Evolutionary conservation across 345 rosid genomes (phyloP).

Genomic region (Hibiscus syriacus): DNA sequence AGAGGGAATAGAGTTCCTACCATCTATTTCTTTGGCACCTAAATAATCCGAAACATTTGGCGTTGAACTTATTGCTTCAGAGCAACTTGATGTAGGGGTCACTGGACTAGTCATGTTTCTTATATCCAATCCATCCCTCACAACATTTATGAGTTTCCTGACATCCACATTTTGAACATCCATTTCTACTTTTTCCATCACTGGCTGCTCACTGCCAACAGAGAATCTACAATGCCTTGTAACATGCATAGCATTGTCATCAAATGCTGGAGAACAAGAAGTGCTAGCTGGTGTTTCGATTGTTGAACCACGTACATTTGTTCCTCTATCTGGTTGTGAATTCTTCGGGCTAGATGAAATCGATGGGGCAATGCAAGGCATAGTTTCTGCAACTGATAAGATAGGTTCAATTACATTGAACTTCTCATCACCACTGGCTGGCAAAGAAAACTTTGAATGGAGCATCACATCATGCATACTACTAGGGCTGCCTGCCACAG

Average conservation of each 20-base stretch:
- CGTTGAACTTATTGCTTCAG: conserved; percentile 31
- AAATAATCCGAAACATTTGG: conserved; percentile 37
- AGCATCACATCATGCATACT: conserved; percentile 21
- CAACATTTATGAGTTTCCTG: conserved; percentile 68
- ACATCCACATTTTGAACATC: conserved; percentile 71
- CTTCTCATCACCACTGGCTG: conserved; percentile 51
- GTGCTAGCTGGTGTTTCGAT: conserved; percentile 37
- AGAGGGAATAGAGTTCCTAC: conserved; percentile 13
- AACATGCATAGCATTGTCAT: conserved; percentile 83
- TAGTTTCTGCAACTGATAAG: conserved; percentile 38
- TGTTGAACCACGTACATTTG: conserved; percentile 27
- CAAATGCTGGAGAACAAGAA: conserved; percentile 56
- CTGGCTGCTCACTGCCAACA: conserved; percentile 81
- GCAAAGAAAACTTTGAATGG: conserved; percentile 28
- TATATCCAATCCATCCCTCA: conserved; percentile 61
- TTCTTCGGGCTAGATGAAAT: conserved; percentile 25
- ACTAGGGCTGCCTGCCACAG: conserved; percentile 18
- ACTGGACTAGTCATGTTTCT: conserved; percentile 29
- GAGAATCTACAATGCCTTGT: conserved; percentile 81
- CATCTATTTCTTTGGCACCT: conserved; percentile 38
- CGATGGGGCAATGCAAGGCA: conserved; percentile 26
- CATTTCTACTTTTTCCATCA: conserved; percentile 69
- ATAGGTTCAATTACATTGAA: conserved; percentile 58
- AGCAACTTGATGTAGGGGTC: conserved; percentile 31
- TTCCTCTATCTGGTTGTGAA: conserved; percentile 38